These are phyloP conservation scores for Avena atlantica DNA, from an alignment of 176 grass and related monocot genomes.

Conservation along the genomic window DNA sequence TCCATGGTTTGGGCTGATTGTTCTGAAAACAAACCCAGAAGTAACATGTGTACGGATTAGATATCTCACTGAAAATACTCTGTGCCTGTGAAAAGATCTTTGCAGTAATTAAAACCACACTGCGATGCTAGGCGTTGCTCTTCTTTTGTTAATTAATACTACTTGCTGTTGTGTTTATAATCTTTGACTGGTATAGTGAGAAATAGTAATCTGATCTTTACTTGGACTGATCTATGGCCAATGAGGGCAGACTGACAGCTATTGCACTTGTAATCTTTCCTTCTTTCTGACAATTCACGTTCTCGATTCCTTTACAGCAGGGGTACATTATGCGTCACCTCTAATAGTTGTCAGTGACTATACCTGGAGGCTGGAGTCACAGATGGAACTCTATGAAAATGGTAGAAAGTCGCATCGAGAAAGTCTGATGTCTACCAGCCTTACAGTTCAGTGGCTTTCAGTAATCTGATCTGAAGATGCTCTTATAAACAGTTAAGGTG, in stretches of 20 bases:
- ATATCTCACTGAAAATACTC: neutral
- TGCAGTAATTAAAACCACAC: neutral
- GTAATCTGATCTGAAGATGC: constrained; percentile 2
- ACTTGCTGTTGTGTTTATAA: neutral
- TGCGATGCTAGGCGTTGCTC: neutral
- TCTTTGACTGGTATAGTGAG: neutral
- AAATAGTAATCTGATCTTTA: neutral
- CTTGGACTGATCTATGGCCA: neutral
- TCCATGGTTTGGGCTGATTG: neutral
- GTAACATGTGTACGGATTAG: neutral
- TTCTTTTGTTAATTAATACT: neutral
- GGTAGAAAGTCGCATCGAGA: constrained; percentile 61
- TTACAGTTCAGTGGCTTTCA: neutral
- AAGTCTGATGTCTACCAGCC: constrained; percentile 38
- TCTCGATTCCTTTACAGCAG: constrained; percentile 51
- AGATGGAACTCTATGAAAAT: constrained; percentile 66
- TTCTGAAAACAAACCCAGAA: neutral
- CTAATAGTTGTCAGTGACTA: constrained; percentile 60
- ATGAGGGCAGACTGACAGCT: neutral
- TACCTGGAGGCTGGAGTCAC: constrained; percentile 56
- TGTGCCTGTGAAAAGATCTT: neutral
- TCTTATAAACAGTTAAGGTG: constrained; percentile 47
- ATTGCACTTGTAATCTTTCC: neutral
- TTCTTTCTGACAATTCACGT: neutral
- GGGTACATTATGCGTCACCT: constrained; percentile 51